These are phyloP conservation scores for Talaromyces nanjingensis DNA, from an alignment of 495 filamentous ascomycete species.

Conservation along the genomic window DNA sequence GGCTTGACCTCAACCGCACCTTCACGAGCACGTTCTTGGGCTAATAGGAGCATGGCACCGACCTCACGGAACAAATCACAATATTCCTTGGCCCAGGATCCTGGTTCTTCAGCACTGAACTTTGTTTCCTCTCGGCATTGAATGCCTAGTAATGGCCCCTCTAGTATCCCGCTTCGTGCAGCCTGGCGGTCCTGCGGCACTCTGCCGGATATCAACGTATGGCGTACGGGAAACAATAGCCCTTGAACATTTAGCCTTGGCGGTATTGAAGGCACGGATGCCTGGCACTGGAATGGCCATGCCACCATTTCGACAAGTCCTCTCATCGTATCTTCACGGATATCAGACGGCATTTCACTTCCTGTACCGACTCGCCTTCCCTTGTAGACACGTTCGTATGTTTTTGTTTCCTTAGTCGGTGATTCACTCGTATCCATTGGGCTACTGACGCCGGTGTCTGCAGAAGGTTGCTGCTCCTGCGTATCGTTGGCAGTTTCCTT, in stretches of 20 bases:
- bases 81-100: conserved; percentile 47
- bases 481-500: not conserved
- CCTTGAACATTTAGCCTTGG: conserved; percentile 54
- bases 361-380: conserved; percentile 57
- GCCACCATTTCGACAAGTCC: conserved; percentile 71
- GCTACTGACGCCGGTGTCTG: not conserved
- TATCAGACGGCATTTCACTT: conserved; percentile 66
- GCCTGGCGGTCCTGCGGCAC: conserved; percentile 58
- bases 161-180: conserved; percentile 66
- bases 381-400: conserved; percentile 29
- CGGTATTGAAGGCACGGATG: conserved; percentile 52
- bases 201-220: conserved; percentile 56
- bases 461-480: not conserved
- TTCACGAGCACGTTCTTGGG: conserved; percentile 75
- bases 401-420: conserved; percentile 7
- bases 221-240: conserved; percentile 44
- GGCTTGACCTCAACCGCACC: conserved; percentile 56
- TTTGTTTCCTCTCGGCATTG: conserved; percentile 52
- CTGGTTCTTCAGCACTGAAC: conserved; percentile 37
- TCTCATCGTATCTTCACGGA: conserved; percentile 61
- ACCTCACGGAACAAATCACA: conserved; percentile 71
- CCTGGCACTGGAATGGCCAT: conserved; percentile 74
- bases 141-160: conserved; percentile 61
- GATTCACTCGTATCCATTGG: conserved; percentile 2
- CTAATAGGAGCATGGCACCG: conserved; percentile 64